Base-by-base conservation (phyloP, 805 yeast genomes). In the Myxozyma lipomycoides region DNA sequence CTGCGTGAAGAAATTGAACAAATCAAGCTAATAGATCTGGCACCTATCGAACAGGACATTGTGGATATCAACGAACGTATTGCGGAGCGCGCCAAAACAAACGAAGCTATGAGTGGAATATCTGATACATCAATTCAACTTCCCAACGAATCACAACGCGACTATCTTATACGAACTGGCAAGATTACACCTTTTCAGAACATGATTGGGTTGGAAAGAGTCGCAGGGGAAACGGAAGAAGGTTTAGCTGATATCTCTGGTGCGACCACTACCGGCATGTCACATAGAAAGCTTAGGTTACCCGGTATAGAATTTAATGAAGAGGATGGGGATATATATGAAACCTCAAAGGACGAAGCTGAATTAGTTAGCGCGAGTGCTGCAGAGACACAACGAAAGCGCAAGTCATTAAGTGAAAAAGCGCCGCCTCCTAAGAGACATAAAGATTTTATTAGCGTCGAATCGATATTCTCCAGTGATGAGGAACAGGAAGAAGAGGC, bases 121-220 rank as follows among this genome's bases (percentile, higher is more conserved):
- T 51, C 48, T 1, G 54, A 51, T 3, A 61, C 51, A 9, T 63
- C 60, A 1, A 55, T 61, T n/a, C 72, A 74, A 56, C 71, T 77
- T 4, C 80, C 84, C 0, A 85, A 78, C n/a, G 98, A 93, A 62
- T 69, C 88, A 0, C 85, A 84, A 62, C 79, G 79, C 49, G 97
- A 90, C 45, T 90, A 68, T 62, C 72, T 93, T 53, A 78, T 93
- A 0, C 75, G 98, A 57, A 90, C 91, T 0, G 98, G 98, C 25
- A 82, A 88, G 65, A 79, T 89, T 49, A 93, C 98, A 0, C 98
- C 98, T 0, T 93, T 93, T 72, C 95, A 96, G 9, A 78, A 79
- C 26, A 69, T 78, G 19, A 73, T 75, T 37, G 82, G 79, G 1
- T 84, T 87, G 59, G 74, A 71, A 17, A 74, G 73, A 36, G 61